Percentiles rank a stretch among this genome's conserved stretches.
phyloP scores from a whole-genome alignment of 2,329 filamentous ascomycete genomes.

The Raffaelea albimanens region DNA sequence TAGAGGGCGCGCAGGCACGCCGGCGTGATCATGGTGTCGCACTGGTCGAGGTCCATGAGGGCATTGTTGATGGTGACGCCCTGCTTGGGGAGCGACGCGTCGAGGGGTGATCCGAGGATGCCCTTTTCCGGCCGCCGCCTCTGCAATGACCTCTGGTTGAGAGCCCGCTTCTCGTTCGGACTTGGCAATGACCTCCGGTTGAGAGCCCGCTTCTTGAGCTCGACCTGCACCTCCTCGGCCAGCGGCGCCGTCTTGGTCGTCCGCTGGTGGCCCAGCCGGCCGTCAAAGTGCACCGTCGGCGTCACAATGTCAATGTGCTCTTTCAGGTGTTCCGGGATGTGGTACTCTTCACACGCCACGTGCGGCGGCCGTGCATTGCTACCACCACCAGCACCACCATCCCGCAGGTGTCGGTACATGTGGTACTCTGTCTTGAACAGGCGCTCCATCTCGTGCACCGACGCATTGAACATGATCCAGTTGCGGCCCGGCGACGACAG shows the following conservation, averaged over 20 bases:
- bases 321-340: conserved; percentile 24
- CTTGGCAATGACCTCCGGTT: background rate
- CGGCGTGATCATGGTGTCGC: conserved; percentile 46
- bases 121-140: conserved; percentile 12
- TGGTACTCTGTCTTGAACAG: conserved; percentile 45
- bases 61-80: conserved; percentile 20
- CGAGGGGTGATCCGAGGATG: conserved; percentile 18
- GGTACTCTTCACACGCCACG: conserved; percentile 31
- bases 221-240: conserved; percentile 3
- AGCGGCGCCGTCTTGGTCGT: background rate
- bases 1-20: conserved; percentile 43
- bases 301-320: conserved; percentile 31
- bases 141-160: background rate
- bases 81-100: conserved; percentile 21
- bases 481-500: conserved; percentile 38
- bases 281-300: conserved; percentile 28
- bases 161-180: too few relatives aligned
- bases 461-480: conserved; percentile 46
- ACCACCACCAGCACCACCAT: too few relatives aligned
- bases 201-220: conserved; percentile 17
- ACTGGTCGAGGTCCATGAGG: conserved; percentile 25
- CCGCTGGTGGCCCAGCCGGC: background rate
- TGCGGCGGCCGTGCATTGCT: conserved; percentile 19
- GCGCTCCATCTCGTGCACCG: conserved; percentile 40
- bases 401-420: conserved; percentile 31